Base-by-base conservation (phyloP, 257 asterid species). In the Salvia miltiorrhiza region DNA sequence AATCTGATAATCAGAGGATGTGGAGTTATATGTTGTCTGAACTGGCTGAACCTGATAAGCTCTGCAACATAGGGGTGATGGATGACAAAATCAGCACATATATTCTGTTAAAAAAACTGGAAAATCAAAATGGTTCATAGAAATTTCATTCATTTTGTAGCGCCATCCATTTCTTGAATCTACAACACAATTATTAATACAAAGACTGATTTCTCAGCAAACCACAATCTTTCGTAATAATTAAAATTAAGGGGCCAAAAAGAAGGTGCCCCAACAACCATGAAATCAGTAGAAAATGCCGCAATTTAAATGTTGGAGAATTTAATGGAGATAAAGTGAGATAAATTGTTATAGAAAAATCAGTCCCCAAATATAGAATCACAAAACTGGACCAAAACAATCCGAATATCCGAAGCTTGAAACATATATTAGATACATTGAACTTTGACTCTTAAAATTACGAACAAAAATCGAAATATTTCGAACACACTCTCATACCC, bases 241-340 rank as follows among this genome's bases (percentile, higher is more conserved):
- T 69, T 58, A 26, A 35, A n/a, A n/a, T n/a, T n/a, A 57, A 11
- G 52, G 67, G 67, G 17, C 56, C 12, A 65, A 50, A 65, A 73
- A 55, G 75, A 30, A 68, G 48, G 73, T 41, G 7, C 24, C 71
- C 70, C 73, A 63, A 62, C 71, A 54, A 49, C 68, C 77, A 57
- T 45, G 61, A 56, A 21, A 45, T 65, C 63, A 78, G 57, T 50
- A 47, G 63, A 72, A 16, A 45, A 68, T 39, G 32, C 56, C 58
- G 58, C 17, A 48, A 67, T 30, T 35, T 55, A 63, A 74, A 78
- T 69, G 75, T 68, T 79, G 58, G 55, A 39, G 47, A 68, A 72
- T 43, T 68, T 53, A 81, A 52, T 72, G 72, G 33, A 63, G 67
- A 11, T 14, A 33, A 41, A 45, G 35, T 4, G 35, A 12, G 33